These are phyloP conservation scores for Volvariella volvacea DNA, from an alignment of 1,284 basidiomycete genomes.

Conservation along the genomic window DNA sequence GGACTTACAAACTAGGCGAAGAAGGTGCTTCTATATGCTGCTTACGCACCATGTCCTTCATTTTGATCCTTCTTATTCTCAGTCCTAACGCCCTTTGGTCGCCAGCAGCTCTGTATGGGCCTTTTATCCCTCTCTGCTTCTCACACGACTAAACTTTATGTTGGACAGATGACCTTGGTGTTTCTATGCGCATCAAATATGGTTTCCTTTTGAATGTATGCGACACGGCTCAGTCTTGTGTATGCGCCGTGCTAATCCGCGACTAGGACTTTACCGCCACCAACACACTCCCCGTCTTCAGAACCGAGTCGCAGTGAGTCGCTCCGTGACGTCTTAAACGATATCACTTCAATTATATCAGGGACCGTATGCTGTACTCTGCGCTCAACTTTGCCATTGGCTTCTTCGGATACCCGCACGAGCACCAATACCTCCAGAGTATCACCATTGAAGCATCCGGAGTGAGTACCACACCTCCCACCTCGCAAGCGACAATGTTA, in stretches of 20 bases:
- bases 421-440: constrained; percentile 74
- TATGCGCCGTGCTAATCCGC: constrained; percentile 18
- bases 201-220: constrained; percentile 66
- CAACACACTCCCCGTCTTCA: constrained; percentile 74
- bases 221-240: constrained; percentile 1
- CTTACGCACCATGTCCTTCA: constrained; percentile 2
- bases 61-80: constrained; percentile 8
- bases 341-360: constrained; percentile 15
- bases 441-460: constrained; percentile 70
- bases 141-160: constrained; percentile 2
- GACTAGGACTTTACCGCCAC: constrained; percentile 66
- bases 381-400: constrained; percentile 82
- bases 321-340: background rate
- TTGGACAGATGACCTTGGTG: constrained; percentile 56
- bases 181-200: constrained; percentile 73
- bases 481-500: background rate
- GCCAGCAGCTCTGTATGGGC: constrained; percentile 63
- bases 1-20: constrained; percentile 78
- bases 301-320: constrained; percentile 79
- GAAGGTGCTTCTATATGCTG: constrained; percentile 49
- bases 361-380: constrained; percentile 79
- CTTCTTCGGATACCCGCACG: constrained; percentile 80
- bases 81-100: constrained; percentile 79
- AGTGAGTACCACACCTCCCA: constrained; percentile 29
- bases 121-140: constrained; percentile 1